Base-by-base conservation (phyloP, 805 yeast species). In the Starmerella gropengiesseri region DNA sequence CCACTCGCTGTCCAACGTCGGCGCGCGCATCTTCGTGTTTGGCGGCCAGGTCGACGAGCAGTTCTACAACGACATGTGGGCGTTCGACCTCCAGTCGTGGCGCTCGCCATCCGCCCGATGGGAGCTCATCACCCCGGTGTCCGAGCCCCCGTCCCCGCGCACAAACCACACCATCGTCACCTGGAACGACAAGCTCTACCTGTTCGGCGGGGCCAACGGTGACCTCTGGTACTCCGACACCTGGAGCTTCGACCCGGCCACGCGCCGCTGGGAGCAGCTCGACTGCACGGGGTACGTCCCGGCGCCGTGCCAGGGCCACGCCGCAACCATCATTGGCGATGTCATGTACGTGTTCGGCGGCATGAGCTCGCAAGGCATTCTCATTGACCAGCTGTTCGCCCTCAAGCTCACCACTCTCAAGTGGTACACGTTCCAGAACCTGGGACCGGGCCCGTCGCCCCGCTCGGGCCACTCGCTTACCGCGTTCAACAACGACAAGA, bases 41-140 rank as follows among this genome's bases (percentile, higher is more conserved):
- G 99, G 98, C 44, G 99, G 99, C 45, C 96, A 89, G 61, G 72
- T 87, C 50, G 91, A 86, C 60, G 83, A 80, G 52, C 76, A 76
- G 14, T 73, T 72, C 53, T 87, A 83, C 62, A 78, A 80, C 60
- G 97, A 91, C 60, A 63, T 89, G 55, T 79, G 81, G 66, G 76
- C 75, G 46, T 91, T 85, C 62, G 96, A 91, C 60, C 69, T 89
- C 50, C 81, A 91, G 26, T 75, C 85, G 14, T 83, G 89, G 64
- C 75, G 93, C 55, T 75, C 81, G 50, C 81, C 93, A 14, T 75
- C 74, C 49, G 85, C 94, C 2, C 74, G 74, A 45, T 89, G 98
- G 98, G 81, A 79, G 53, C 67, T 73, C 54, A 68, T 85, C 17
- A 70, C 68, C 34, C 78, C 86, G 2, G 56, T 61, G 26, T 60